Percentiles rank a stretch among this genome's conserved stretches.
Conservation (phyloP, 768 basidiomycete genomes). For the Cubamyces lactineus region DNA sequence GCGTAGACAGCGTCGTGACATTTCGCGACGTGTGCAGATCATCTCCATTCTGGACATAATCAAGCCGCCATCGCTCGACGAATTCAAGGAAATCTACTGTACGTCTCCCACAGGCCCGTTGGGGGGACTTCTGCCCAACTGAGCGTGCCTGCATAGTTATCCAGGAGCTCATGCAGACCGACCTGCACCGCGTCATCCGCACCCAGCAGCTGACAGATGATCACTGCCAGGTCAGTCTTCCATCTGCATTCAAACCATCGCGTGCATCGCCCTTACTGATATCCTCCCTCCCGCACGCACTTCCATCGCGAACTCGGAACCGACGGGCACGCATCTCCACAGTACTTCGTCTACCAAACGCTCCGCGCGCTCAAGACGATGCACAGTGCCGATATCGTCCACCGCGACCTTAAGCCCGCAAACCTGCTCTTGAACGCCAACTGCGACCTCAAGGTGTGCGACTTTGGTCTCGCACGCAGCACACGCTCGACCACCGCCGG, state of each 20-base stretch:
- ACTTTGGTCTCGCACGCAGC: constrained; percentile 82
- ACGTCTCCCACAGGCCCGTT: constrained; percentile 27
- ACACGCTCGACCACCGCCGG: constrained; percentile 56
- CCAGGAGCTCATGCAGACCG: constrained; percentile 90
- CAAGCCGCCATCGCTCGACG: constrained; percentile 72
- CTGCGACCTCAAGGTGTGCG: constrained; percentile 87
- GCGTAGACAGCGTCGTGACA: constrained; percentile 4
- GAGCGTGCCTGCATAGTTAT: constrained; percentile 51
- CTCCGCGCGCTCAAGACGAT: constrained; percentile 88
- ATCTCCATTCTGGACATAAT: constrained; percentile 92
- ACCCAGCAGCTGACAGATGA: constrained; percentile 91
- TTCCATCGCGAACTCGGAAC: not conserved
- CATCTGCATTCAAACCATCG: constrained; percentile 2
- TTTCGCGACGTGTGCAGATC: constrained; percentile 53
- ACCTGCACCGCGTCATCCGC: constrained; percentile 88
- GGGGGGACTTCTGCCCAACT: constrained; percentile 8
- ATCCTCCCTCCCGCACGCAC: constrained; percentile 16
- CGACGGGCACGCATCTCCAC: constrained; percentile 26
- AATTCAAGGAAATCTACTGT: constrained; percentile 91
- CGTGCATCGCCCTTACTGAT: not conserved
- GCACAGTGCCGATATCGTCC: constrained; percentile 83
- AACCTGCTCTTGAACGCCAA: constrained; percentile 89
- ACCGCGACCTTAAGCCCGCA: constrained; percentile 82
- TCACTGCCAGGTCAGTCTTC: constrained; percentile 67
- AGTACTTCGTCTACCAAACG: constrained; percentile 85